Percentiles rank a stretch among this genome's conserved stretches.
phyloP scores from a whole-genome alignment of 139 green algal genomes.

The Yamagishiella unicocca region DNA sequence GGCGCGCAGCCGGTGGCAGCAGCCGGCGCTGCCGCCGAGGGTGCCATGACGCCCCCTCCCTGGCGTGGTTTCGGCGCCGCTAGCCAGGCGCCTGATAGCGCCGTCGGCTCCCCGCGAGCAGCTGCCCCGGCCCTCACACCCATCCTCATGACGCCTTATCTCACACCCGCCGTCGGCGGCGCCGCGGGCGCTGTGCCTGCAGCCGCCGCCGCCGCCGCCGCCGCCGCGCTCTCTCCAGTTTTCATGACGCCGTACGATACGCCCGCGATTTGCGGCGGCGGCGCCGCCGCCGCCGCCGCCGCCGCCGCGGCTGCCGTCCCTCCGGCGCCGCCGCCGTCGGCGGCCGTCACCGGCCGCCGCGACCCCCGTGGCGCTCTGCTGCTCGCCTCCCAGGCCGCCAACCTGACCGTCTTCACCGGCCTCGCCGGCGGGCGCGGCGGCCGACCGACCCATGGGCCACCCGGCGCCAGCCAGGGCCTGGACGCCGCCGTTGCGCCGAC shows the following conservation, averaged over 20 bases:
- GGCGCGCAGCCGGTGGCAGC: background rate
- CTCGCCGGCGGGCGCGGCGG: background rate
- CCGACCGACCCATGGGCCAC: background rate
- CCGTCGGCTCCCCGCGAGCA: background rate
- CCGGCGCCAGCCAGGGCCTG: background rate
- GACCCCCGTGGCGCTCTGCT: background rate
- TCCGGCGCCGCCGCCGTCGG: background rate
- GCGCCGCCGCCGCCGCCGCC: background rate
- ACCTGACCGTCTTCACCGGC: constrained; percentile 27
- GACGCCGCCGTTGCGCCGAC: background rate
- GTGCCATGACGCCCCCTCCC: background rate
- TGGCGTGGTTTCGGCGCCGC: constrained; percentile 23
- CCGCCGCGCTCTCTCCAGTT: background rate
- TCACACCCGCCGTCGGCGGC: background rate
- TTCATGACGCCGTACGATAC: constrained; percentile 18
- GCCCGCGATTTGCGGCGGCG: background rate
- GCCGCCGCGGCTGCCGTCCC: too few relatives aligned
- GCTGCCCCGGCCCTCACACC: background rate
- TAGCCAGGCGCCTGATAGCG: background rate
- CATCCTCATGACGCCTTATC: too few relatives aligned
- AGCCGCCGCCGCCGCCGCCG: background rate
- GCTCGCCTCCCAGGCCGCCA: constrained; percentile 30
- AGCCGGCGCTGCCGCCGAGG: background rate
- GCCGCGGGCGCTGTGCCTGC: background rate
- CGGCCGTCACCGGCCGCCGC: background rate